phyloP scores from a whole-genome alignment of 139 green algal species.

The Chlorella sp. region DNA sequence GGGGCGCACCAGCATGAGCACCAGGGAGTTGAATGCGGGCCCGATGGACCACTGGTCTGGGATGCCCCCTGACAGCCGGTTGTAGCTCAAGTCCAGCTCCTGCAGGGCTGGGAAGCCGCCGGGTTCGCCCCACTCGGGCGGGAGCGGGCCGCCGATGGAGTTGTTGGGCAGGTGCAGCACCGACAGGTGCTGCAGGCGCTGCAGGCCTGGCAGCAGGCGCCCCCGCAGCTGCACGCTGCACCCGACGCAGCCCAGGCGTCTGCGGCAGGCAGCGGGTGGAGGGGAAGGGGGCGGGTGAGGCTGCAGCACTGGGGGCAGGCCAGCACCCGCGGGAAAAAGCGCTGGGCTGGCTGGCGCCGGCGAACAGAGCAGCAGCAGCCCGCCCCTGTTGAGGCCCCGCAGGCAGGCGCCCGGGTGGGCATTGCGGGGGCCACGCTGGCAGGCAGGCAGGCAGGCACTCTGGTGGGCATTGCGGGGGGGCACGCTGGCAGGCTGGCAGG shows the following conservation, averaged over 20 bases:
- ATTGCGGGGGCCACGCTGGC: too few species aligned
- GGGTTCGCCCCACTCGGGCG: background rate
- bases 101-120: background rate
- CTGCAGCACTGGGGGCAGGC: too few species aligned
- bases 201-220: background rate
- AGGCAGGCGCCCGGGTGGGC: too few species aligned
- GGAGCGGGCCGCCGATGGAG: background rate
- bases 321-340: too few species aligned
- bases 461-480: too few species aligned
- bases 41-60: background rate
- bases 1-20: background rate
- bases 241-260: background rate
- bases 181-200: background rate
- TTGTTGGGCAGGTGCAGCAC: background rate
- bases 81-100: background rate
- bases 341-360: too few species aligned
- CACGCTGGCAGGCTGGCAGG: too few species aligned
- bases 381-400: too few species aligned
- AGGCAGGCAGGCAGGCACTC: too few species aligned
- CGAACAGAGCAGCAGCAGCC: too few species aligned
- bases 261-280: too few species aligned
- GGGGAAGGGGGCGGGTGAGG: too few species aligned
- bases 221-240: background rate
- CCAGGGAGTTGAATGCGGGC: background rate
- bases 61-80: background rate